Base-by-base conservation (phyloP, 108 stramenopile genomes). In the Nitzschia putrida region DNA sequence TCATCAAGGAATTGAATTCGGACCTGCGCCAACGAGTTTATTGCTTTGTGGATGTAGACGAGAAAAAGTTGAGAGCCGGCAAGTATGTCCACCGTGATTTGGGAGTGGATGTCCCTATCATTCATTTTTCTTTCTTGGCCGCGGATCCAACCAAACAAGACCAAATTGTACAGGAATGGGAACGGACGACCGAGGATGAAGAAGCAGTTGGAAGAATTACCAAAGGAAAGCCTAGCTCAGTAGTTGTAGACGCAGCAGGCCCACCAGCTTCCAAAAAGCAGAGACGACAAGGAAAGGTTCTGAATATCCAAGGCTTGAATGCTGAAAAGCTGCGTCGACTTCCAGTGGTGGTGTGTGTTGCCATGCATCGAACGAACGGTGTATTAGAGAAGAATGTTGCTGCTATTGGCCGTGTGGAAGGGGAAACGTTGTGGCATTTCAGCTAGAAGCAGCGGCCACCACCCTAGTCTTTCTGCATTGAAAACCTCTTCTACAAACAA, bases 271-370 rank as follows among this genome's bases (percentile, higher is more conserved):
- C 12, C 54, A 45, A 74, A 41, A 21, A 23, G 14, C 16, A n/a
- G 23, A 47, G 42, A 41, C 64, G 47, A 29, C n/a, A 53, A n/a
- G 53, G 74, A 40, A 65, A 63, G 26, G 71, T 38, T 26, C 22
- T 70, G 18, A 13, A 51, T 13, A 21, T 21, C 34, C 59, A 37
- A 7, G 74, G 60, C 0, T 57, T 76, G 3, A 57, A 66, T 37
- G 53, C 18, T 10, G 13, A 24, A 21, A 34, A 74, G 2, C 66
- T 94, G 0, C 64, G 58, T 12, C 24, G 71, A 40, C 72, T 95
- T 9, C 94, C 94, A 9, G 94, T 95, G 14, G 88, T 92, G 44
- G 87, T 91, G 9, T 92, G 94, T 61, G 94, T 95, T 13, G 90
- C 94, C 41, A 89, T 95, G 88, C 91, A 91, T 58, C 80, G 94